Base-by-base conservation (phyloP, 2,329 filamentous ascomycete genomes). In the Claviceps citrina region DNA sequence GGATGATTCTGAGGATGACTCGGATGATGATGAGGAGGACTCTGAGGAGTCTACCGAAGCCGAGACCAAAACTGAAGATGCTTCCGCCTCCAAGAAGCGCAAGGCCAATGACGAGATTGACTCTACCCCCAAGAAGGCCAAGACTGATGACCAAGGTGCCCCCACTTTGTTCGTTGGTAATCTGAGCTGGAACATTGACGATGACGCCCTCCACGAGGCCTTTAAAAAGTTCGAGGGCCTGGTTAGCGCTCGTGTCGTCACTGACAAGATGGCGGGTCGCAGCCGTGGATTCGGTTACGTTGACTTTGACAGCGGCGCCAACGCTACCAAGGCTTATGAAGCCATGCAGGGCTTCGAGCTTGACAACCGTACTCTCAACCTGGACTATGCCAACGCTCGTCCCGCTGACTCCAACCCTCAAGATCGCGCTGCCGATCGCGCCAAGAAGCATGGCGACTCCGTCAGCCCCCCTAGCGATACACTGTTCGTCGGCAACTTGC, bases 241-340 rank as follows among this genome's bases (percentile, higher is more conserved):
- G 42, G 65, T 68, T 49, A 73, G 76, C 52, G 81, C 78, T 48
- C 81, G 84, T 52, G 78, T 94, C 55, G 83, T 94, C 59, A 87
- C 78, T 51, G 84, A 93, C 66, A 80, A 80, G 60, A 76, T 79
- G 41, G 73, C 70, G 54, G 83, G 84, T 54, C 81, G 84, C 56
- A 89, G 86, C 62, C 86, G 86, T 66, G 87, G 84, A 49, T 94
- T 93, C 61, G 87, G 87, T 45, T 95, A 94, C 59, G 83, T 94
- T 53, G 86, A 94, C 68, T 94, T 87, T 63, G 68, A 70, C 56
- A 74, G 69, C 49, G 63, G 71, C 44, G 78, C 73, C 44, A 71
- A 75, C 57, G 82, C 81, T 42, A 71, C 73, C 52, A 78, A 78
- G 58, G 84, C 84, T 41, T 73, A 80, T 49, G 75, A 79, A 52